A percentile compares a stretch with the other conserved stretches of the same genome.
Evolutionary conservation across 257 asterid species (phyloP).

Genomic region (Ophiorrhiza pumila): DNA sequence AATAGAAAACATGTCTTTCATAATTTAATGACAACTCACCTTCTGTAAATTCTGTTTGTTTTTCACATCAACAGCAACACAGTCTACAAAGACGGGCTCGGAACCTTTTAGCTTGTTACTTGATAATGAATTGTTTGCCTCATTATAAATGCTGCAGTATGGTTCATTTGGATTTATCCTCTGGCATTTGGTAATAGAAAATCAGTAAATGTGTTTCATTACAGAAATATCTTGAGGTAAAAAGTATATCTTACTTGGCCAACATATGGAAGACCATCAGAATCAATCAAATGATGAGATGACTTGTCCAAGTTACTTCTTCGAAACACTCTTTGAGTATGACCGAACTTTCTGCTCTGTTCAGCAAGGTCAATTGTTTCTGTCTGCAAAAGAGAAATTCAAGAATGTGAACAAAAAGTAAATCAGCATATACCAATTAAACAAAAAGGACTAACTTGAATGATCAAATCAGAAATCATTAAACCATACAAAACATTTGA

Average conservation of each 20-base stretch:
- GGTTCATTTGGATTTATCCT: constrained; percentile 63
- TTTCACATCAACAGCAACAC: constrained; percentile 82
- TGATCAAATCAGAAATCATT: neutral
- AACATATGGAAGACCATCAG: constrained; percentile 93
- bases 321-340: constrained; percentile 54
- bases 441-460: neutral
- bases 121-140: constrained; percentile 39
- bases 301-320: constrained; percentile 65
- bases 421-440: neutral
- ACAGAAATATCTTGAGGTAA: neutral
- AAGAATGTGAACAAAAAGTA: constrained; percentile 4
- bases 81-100: constrained; percentile 74
- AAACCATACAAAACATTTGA: neutral
- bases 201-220: neutral
- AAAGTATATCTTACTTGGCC: constrained; percentile 62
- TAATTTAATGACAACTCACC: constrained; percentile 40
- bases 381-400: constrained; percentile 52
- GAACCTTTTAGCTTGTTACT: constrained; percentile 58
- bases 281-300: constrained; percentile 59
- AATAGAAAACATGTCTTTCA: neutral
- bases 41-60: constrained; percentile 55
- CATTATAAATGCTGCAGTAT: constrained; percentile 64
- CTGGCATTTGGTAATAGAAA: constrained; percentile 38
- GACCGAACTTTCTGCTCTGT: constrained; percentile 41
- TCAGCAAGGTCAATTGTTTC: constrained; percentile 86